Evolutionary conservation across 306 rosid genomes (phyloP).

Genomic region (Rosa chinensis): DNA sequence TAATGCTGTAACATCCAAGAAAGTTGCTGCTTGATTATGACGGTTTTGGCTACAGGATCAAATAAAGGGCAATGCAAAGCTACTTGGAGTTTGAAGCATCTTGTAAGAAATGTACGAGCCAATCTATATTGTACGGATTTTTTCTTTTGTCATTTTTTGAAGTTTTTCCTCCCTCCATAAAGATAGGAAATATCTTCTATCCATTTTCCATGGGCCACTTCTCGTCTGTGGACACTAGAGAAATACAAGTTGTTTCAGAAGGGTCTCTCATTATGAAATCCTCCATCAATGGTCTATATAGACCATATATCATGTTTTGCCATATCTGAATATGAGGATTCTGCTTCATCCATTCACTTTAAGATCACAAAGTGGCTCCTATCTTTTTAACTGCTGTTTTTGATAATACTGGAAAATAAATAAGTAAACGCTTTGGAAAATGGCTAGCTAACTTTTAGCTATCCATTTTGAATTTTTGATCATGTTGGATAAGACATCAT

Average conservation of each 20-base stretch:
- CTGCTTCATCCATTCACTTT: neutral
- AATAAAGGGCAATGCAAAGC: constrained; percentile 21
- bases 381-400: neutral
- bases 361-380: neutral
- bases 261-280: neutral
- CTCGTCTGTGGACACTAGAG: constrained; percentile 20
- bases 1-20: constrained; percentile 89
- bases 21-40: constrained; percentile 72
- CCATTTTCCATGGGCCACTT: constrained; percentile 37
- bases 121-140: constrained; percentile 21
- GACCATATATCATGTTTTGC: constrained; percentile 3
- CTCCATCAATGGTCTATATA: neutral
- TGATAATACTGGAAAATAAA: neutral
- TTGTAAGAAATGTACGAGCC: constrained; percentile 26
- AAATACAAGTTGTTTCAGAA: constrained; percentile 16
- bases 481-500: too few relatives aligned
- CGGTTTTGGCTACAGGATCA: constrained; percentile 35
- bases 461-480: too few relatives aligned
- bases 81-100: constrained; percentile 26
- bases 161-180: constrained; percentile 15
- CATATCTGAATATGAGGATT: neutral
- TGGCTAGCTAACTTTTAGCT: neutral
- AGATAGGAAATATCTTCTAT: constrained; percentile 26
- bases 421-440: neutral
- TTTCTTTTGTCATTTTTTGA: constrained; percentile 11